Evolutionary conservation across 176 grass and related monocot genomes (phyloP).

Genomic region (Triticum monococcum): DNA sequence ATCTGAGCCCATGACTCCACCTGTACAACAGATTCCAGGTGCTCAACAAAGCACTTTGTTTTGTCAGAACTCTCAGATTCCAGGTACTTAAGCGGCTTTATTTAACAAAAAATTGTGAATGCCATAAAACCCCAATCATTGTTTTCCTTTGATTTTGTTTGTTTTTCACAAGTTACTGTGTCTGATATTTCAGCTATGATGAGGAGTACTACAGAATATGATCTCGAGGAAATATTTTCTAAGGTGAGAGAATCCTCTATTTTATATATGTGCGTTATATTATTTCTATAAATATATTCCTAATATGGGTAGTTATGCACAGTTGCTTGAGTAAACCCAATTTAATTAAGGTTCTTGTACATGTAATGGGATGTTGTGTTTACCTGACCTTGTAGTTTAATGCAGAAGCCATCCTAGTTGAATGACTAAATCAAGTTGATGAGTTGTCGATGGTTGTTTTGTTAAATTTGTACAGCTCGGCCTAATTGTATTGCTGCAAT

Average conservation of each 20-base stretch:
- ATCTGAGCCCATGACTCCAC: not conserved
- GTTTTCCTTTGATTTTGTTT: not conserved
- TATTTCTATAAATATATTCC: not conserved
- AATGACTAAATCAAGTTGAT: not conserved
- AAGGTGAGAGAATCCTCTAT: conserved; percentile 6
- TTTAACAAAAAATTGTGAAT: not conserved
- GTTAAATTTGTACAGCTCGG: not conserved
- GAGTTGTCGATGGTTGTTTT: not conserved
- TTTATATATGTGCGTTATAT: not conserved
- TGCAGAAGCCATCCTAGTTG: not conserved
- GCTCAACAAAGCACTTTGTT: not conserved
- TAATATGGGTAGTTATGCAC: not conserved
- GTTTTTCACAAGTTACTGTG: not conserved
- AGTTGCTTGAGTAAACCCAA: not conserved
- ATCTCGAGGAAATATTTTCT: conserved; percentile 27
- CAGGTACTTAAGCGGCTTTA: conserved; percentile 6
- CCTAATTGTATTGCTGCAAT: not conserved
- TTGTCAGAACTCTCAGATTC: not conserved
- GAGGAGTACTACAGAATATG: not conserved
- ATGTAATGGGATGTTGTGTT: not conserved
- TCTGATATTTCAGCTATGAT: not conserved
- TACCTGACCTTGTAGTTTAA: not conserved
- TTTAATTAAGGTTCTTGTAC: not conserved
- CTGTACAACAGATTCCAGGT: not conserved
- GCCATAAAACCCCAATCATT: not conserved